Evolutionary conservation across 306 rosid species (phyloP), one percentile per base, ranked within the genome.

Genomic region (Lathyrus aphaca): DNA sequence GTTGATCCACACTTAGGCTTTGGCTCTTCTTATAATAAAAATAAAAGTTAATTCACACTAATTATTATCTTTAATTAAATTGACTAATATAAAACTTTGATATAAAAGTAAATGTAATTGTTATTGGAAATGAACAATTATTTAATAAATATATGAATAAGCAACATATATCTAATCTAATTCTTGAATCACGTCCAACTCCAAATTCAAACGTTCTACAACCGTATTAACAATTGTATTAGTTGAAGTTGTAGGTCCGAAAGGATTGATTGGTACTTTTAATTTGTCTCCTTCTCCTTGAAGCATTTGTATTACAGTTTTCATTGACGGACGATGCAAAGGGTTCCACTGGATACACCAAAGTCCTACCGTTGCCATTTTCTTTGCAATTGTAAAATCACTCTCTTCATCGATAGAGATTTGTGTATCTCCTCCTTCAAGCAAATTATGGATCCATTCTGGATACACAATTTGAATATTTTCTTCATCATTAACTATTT

Each of bases 281-380:
- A 64, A 64, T 1, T 43, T 43, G 3, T 64, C 55, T 43, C 14
- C 69, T 0, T 64, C 69, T 64, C 55, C 55, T 64, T 43, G 69
- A 0, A 64, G 9, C 69, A 64, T 64, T 6, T 64, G 55, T 1
- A 64, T 0, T 25, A 64, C 69, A 23, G 25, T 23, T 44, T 43
- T 64, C 69, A 64, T 64, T 4, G 55, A 23, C 0, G 69, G 69
- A 0, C 69, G 40, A 25, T 64, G 14, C 40, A n/a, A 6, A 0
- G 69, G 16, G 6, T 64, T 39, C 69, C 69, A 64, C 3, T 64
- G 69, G 9, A 62, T 62, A 5, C 67, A 62, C 67, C 67, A 62
- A 62, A 62, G 67, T 62, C 67, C 67, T 1, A 62, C 32, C 0
- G 18, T 39, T 17, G 67, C 67, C 6, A 62, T 3, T 39, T 62